phyloP scores from a whole-genome alignment of 257 asterid genomes.

The Parsonsia alboflavescens region DNA sequence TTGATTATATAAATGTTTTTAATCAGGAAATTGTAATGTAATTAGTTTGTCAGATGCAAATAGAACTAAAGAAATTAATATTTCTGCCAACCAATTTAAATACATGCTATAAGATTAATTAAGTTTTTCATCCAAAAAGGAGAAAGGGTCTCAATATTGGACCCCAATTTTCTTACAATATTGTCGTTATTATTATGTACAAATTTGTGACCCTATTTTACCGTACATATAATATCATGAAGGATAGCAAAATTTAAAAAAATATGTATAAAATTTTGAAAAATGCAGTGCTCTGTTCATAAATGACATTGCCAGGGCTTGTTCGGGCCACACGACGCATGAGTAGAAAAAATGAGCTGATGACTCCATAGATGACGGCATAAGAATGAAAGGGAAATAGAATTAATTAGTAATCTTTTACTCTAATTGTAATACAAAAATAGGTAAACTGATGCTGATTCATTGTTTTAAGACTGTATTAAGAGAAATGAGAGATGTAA shows the following conservation, averaged over 20 bases:
- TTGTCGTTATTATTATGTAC: no score
- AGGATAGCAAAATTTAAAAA: no score
- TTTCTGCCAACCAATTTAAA: not conserved
- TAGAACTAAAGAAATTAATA: not conserved
- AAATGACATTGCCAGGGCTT: not conserved
- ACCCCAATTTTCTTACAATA: no score
- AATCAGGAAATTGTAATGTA: not conserved
- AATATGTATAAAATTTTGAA: no score
- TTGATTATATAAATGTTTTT: not conserved
- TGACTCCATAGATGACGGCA: constrained; percentile 39
- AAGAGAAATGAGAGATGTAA: no score
- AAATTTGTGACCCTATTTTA: no score
- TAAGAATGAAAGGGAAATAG: constrained; percentile 5
- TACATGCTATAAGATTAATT: no score
- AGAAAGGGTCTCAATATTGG: no score
- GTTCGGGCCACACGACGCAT: constrained; percentile 17
- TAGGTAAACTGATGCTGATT: constrained; percentile 17
- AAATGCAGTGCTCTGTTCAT: no score
- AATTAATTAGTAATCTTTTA: not conserved
- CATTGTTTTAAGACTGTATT: constrained; percentile 7
- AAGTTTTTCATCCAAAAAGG: no score
- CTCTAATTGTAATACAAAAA: not conserved
- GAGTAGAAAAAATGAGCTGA: not conserved
- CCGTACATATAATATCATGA: no score
- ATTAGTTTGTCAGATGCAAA: constrained; percentile 1